These are phyloP conservation scores for Termitomyces sp. DNA, from an alignment of 1,284 basidiomycete genomes.

Conservation along the genomic window DNA sequence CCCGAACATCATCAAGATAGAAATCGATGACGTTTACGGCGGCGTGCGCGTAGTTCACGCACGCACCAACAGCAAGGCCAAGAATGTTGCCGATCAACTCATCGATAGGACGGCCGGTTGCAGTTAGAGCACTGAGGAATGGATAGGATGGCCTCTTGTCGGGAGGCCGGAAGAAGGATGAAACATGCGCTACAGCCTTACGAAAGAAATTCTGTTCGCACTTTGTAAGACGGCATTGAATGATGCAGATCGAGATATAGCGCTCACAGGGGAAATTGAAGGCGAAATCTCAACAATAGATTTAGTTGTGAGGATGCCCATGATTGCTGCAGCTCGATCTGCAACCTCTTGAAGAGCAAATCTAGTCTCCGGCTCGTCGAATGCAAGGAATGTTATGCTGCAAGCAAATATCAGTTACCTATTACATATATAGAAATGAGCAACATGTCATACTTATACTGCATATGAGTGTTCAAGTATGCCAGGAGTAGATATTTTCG, in stretches of 20 bases:
- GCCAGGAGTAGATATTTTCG: neutral
- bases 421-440: neutral
- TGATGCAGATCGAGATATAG: neutral
- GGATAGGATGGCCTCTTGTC: conserved; percentile 34
- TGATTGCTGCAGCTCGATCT: conserved; percentile 27
- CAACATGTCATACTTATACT: conserved; percentile 22
- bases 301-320: conserved; percentile 31
- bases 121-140: conserved; percentile 40
- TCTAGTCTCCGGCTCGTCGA: conserved; percentile 31
- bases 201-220: conserved; percentile 22
- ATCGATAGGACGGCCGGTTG: conserved; percentile 36
- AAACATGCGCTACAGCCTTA: conserved; percentile 17
- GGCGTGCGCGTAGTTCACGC: conserved; percentile 43
- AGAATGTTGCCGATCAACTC: conserved; percentile 43
- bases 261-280: conserved; percentile 27
- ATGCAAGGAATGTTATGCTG: conserved; percentile 32
- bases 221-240: neutral
- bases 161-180: conserved; percentile 28
- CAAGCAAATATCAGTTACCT: neutral
- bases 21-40: conserved; percentile 50
- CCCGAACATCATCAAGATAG: conserved; percentile 43
- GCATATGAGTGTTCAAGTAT: neutral
- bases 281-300: conserved; percentile 29
- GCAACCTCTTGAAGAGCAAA: conserved; percentile 29
- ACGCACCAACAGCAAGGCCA: conserved; percentile 43